These are phyloP conservation scores for Leishmania braziliensis DNA, from an alignment of 208 protist species.

Conservation along the genomic window DNA sequence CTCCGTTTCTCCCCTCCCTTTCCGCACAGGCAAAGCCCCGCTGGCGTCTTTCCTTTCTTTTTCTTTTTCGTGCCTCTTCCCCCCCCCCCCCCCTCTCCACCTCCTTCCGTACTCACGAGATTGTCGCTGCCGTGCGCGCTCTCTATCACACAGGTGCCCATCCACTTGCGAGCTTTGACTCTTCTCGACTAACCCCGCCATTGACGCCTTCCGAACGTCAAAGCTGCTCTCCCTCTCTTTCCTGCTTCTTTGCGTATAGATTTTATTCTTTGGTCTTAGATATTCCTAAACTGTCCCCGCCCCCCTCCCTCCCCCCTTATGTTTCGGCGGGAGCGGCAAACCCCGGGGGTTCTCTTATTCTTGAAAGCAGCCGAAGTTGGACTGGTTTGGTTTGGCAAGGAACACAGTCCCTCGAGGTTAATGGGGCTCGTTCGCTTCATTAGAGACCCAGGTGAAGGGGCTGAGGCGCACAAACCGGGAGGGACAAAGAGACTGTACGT, in stretches of 20 bases:
- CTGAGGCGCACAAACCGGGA: conserved; percentile 21
- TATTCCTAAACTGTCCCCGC: background rate
- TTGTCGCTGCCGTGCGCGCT: background rate
- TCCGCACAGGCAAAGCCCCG: background rate
- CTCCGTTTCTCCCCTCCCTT: background rate
- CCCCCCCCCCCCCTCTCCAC: too few relatives aligned
- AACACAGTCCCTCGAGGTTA: background rate
- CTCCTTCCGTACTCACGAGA: background rate
- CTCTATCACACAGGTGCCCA: background rate
- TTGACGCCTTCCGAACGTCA: background rate
- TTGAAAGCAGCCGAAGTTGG: too few relatives aligned
- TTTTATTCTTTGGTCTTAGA: background rate
- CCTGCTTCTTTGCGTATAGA: background rate
- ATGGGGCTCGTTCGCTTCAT: background rate
- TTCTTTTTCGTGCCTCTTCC: background rate
- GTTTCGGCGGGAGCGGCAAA: too few relatives aligned
- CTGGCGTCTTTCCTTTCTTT: background rate
- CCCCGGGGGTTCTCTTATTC: too few relatives aligned
- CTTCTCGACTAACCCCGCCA: background rate
- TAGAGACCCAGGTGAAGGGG: conserved; percentile 13
- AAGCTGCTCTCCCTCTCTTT: background rate
- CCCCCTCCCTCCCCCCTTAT: too few relatives aligned
- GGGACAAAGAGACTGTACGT: conserved; percentile 5
- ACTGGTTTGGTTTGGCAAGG: too few relatives aligned
- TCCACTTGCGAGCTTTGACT: background rate